A percentile compares a stretch with the other conserved stretches of the same genome.
Conservation (phyloP, 257 asterid genomes). For the Solanum medicagineum region DNA sequence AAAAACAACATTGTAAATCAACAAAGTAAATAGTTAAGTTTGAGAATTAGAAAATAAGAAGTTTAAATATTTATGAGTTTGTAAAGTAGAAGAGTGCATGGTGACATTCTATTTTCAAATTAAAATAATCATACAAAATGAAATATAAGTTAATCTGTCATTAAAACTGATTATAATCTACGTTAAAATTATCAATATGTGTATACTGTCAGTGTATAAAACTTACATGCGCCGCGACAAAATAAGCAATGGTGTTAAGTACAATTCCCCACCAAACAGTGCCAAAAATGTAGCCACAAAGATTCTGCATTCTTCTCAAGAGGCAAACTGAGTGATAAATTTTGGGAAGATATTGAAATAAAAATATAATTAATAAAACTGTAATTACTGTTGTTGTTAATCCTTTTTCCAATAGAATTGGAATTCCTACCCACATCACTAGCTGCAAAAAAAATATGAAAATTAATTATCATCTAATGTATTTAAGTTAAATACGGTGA, state of each 20-base stretch:
- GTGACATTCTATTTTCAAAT: not conserved
- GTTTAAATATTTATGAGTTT: not conserved
- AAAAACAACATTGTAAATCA: not conserved
- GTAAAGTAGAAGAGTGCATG: not conserved
- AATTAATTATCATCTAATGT: not conserved
- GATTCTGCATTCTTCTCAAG: conserved; percentile 5
- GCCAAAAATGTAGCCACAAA: conserved; percentile 20
- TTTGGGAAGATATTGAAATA: conserved; percentile 20
- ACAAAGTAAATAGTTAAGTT: not conserved
- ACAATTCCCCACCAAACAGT: conserved; percentile 31
- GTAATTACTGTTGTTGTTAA: conserved; percentile 12
- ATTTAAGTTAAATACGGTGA: not conserved
- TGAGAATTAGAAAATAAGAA: not conserved
- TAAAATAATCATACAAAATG: not conserved
- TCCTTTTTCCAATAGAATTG: conserved; percentile 5
- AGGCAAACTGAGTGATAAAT: conserved; percentile 13
- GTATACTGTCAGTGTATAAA: not conserved
- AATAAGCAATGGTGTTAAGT: conserved; percentile 14
- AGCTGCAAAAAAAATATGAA: conserved; percentile 7
- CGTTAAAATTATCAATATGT: too few species aligned
- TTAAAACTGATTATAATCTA: too few species aligned
- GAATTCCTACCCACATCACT: conserved; percentile 10
- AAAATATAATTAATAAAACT: conserved; percentile 7
- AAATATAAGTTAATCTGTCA: too few species aligned
- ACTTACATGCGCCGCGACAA: conserved; percentile 15